phyloP scores from a whole-genome alignment of 352 stramenopile species.

The Globisporangium orthogonon region DNA sequence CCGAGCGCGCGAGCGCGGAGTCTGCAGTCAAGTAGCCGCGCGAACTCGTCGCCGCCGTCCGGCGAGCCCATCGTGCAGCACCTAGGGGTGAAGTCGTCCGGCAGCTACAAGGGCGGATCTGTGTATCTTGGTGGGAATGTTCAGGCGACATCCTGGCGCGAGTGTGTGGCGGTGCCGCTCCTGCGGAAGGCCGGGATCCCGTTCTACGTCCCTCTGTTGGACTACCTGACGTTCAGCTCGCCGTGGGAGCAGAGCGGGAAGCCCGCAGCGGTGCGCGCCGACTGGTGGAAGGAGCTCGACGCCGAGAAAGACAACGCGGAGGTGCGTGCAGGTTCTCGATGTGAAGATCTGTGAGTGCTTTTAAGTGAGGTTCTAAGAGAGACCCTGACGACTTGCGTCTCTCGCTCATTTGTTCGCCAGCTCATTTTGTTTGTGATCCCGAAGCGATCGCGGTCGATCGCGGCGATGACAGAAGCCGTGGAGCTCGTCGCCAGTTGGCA shows the following conservation, averaged over 20 bases:
- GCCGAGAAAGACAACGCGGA: constrained; percentile 58
- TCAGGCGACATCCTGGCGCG: constrained; percentile 61
- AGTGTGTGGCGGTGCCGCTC: constrained; percentile 64
- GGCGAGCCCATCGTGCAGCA: constrained; percentile 34
- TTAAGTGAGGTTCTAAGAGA: not conserved
- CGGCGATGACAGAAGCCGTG: constrained; percentile 77
- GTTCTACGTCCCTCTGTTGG: constrained; percentile 69
- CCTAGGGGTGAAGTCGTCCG: constrained; percentile 30
- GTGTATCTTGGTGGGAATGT: constrained; percentile 80
- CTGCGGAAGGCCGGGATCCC: constrained; percentile 64
- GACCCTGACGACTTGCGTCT: not conserved
- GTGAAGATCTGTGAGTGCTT: not conserved
- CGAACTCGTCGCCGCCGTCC: constrained; percentile 3
- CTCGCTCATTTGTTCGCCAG: constrained; percentile 9
- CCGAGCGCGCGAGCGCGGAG: constrained; percentile 17
- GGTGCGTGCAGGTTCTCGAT: constrained; percentile 12
- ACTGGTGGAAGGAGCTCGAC: constrained; percentile 55
- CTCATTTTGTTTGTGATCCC: constrained; percentile 82
- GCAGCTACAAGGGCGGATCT: constrained; percentile 35
- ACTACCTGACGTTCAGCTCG: constrained; percentile 57
- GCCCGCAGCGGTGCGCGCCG: constrained; percentile 17
- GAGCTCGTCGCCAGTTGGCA: constrained; percentile 65
- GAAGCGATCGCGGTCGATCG: constrained; percentile 62
- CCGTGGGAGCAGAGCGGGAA: constrained; percentile 32
- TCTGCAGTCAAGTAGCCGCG: not conserved